Evolutionary conservation across 192 early-diverging fungal genomes (phyloP), one percentile per base, ranked within the genome.

Genomic region (Rhizophlyctis rosea): DNA sequence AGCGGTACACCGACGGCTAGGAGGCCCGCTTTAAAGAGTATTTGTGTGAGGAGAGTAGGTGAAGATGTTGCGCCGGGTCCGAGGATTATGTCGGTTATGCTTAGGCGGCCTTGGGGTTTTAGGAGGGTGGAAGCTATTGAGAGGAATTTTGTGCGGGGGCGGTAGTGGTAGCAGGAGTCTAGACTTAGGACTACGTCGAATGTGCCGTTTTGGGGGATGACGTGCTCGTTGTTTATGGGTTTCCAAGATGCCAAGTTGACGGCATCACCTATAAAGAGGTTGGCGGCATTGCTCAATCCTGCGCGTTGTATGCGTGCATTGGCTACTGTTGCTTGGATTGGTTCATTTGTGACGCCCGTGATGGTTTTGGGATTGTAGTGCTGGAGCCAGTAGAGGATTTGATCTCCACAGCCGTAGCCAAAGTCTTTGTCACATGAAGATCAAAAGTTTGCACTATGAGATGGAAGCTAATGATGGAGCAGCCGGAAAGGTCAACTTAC

Each of bases 371-470:
- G 34, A 25, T 61, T 61, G 47, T 72, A 62, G 18, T 47, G 25
- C 2, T 27, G 4, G 3, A 49, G 39, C 32, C 67, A 65, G n/a
- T 57, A 33, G 18, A 72, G 59, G 24, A 54, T 33, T 34, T 76
- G 75, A 54, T 76, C 75, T 11, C 75, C 75, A 57, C 75, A 76
- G 28, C 75, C 75, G 50, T 47, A 57, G 2, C 75, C 75, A 60
- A 62, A 76, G 48, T 76, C 75, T 67, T 55, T 0, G 14, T 9
- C 4, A 61, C 27, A 34, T 57, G 16, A 31, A 21, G 56, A 21
- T n/a, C 28, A 21, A 21, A 57, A 13, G 39, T 44, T 44, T 44
- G 9, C 39, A 18, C 39, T 7, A 7, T 18, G 50, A n/a, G n/a
- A n/a, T n/a, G 11, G 24, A 52, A 28, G 9, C 50, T 14, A 52